Evolutionary conservation across 345 rosid species (phyloP), one percentile per base, ranked within the genome.

Genomic region (Arabis hirsuta): DNA sequence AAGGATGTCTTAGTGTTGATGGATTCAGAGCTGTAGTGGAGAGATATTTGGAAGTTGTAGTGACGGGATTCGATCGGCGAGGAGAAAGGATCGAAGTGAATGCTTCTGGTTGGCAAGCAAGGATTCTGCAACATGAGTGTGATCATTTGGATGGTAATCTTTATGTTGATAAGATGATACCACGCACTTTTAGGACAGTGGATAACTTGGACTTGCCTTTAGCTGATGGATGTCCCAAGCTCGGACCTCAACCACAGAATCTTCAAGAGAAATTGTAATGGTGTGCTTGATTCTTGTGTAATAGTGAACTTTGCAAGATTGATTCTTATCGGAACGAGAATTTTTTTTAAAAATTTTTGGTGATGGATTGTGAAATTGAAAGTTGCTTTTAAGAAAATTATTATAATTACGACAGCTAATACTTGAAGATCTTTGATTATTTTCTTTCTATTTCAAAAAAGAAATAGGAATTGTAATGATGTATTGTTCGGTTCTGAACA

Each of bases 31-130:
- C 89, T 41, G 69, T 77, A 58, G 97, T 94, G 63, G 96, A 91
- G 84, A 84, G 97, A 61, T 65, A 69, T 59, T 84, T 94, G 29
- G 95, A 91, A 46, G 92, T 94, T 13, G 96, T 88, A 74, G 98
- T 91, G 43, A 78, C 84, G 5, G 98, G 98, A 43, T 82, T 83
- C 50, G 84, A 46, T 71, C 91, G 87, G 8, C 80, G 82, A 57
- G 93, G 95, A 7, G 73, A 86, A 54, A 79, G 72, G 26, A 83
- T 94, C 22, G 78, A 81, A 81, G 86, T 91, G 52, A 82, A 82
- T 67, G 96, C 98, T 67, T 86, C 90, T 0, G 98, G 98, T 39
- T 91, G 98, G 97, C 92, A 88, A 69, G 96, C 97, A 0, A 90
- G 97, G 39, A 88, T 94, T 46, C 66, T 94, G 71, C 97, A 94